Evolutionary conservation across 1,284 basidiomycete genomes (phyloP), one percentile per base, ranked within the genome.

Genomic region (Fomes fomentarius): DNA sequence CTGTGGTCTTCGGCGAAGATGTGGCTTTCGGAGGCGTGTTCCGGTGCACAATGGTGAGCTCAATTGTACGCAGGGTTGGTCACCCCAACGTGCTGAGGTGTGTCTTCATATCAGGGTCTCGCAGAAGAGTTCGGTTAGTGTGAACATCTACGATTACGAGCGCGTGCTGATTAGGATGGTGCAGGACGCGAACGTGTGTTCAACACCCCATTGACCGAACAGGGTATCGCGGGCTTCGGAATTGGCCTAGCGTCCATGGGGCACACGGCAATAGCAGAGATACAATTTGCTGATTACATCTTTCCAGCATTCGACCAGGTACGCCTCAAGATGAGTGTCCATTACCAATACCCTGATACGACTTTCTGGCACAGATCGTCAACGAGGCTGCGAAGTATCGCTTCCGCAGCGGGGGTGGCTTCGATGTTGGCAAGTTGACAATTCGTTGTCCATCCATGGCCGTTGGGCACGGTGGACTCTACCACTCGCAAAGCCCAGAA

Each of bases 311-410:
- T 96, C 68, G 94, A 96, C 66, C 93, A 94, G 78, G 91, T 89
- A 63, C 42, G 74, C 64, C 33, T 19, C 47, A 19, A 30, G 31
- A 21, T n/a, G 25, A 26, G 30, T 19, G 17, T 14, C 7, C 42
- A 31, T 33, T 19, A 43, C 25, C 19, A 35, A 43, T 17, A 38
- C 25, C 31, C 41, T 14, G 22, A 15, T 37, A 26, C 3, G 2
- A 11, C 25, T 14, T 9, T 17, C 19, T 31, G 6, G 19, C 33
- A 4, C 12, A 96, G 89, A 79, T 98, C 31, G 94, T 98, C 43
- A 98, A 97, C 65, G 95, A 98, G 74, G 95, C 94, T 1, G 94
- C 96, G 35, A 98, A 98, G 73, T 88, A 91, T 64, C 82, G 93
- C 42, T 98, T 94, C 69, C 89, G 94, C 14, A 93, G 92, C 12